Evolutionary conservation across 2,329 filamentous ascomycete species (phyloP), one percentile per base, ranked within the genome.

Genomic region (Monilinia aucupariae): DNA sequence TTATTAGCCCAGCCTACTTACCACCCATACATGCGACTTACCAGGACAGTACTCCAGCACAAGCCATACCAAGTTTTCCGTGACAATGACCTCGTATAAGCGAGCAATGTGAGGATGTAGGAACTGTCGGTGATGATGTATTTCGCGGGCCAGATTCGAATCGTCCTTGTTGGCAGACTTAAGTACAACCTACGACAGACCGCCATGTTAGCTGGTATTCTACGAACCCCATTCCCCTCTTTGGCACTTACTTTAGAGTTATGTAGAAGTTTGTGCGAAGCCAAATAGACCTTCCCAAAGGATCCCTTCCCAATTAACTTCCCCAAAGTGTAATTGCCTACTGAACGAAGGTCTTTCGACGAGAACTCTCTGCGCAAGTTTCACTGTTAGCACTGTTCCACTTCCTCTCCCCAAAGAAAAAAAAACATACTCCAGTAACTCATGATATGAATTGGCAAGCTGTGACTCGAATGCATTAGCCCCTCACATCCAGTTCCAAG

Each of bases 61-160:
- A 73, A 99, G 82, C 94, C 94, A 99, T 59, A 99, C 96, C 75
- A 97, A 77, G 56, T 81, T 87, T 77, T 99, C 94, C 1, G 94
- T 99, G 66, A 99, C 92, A 71, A 99, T 96, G 65, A 99, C 93
- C 79, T 99, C 94, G 80, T 99, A 97, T 27, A 99, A 81, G 58
- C 94, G 85, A 52, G 94, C 92, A 71, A 99, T 99, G 77, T 99
- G 94, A 27, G 94, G 94, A 74, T 99, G 94, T 68, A 96, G 84
- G 76, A 99, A 97, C 76, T 99, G 94, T 69, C 94, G 90, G 75
- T 99, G 94, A 75, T 99, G 94, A 76, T 99, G 94, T 71, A 99
- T 99, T 76, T 99, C 94, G 70, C 94, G 89, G 20, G 93, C 93
- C 55, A 99, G 87, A 75, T 99, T 99, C 61, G 91, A 86, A 76